These are phyloP conservation scores for Clavispora asparagi DNA, from an alignment of 805 yeast species.

Conservation along the genomic window DNA sequence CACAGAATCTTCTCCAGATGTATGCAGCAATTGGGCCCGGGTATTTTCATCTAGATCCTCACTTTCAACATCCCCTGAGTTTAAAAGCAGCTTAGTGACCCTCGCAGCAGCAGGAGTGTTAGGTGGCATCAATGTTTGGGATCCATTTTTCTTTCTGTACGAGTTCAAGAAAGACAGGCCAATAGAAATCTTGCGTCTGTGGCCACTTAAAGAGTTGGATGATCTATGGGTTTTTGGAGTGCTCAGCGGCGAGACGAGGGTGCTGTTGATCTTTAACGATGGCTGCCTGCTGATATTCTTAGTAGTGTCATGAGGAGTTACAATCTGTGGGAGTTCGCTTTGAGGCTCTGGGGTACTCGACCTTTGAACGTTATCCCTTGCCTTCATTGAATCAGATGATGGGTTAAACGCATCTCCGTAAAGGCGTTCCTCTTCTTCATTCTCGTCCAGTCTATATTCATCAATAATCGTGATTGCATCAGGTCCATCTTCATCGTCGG, in stretches of 20 bases:
- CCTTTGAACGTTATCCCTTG: slow-evolving; percentile 15
- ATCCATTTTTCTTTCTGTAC: slow-evolving; percentile 45
- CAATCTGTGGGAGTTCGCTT: slow-evolving; percentile 8
- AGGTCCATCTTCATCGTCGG: slow-evolving; percentile 11
- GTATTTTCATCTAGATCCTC: slow-evolving; percentile 27
- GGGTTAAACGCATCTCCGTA: slow-evolving; percentile 39
- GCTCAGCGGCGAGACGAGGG: slow-evolving; percentile 25
- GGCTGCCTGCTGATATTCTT: slow-evolving; percentile 34
- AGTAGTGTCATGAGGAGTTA: slow-evolving; percentile 12
- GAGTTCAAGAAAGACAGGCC: slow-evolving; percentile 50
- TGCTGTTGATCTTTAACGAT: slow-evolving; percentile 28
- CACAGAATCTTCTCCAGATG: slow-evolving; percentile 52
- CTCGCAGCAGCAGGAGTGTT: slow-evolving; percentile 52
- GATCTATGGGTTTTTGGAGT: slow-evolving; percentile 31
- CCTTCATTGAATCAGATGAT: slow-evolving; percentile 25
- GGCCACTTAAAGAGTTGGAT: slow-evolving; percentile 35
- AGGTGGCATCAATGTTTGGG: slow-evolving; percentile 41
- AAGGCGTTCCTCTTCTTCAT: slow-evolving; percentile 27
- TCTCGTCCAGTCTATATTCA: slow-evolving; percentile 16
- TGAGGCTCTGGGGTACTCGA: slow-evolving; percentile 24
- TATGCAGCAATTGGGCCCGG: slow-evolving; percentile 19
- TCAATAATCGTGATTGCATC: slow-evolving; percentile 14
- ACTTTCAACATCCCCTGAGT: slow-evolving; percentile 23
- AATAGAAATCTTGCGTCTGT: slow-evolving; percentile 59
- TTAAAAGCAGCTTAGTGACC: slow-evolving; percentile 24